phyloP scores from a whole-genome alignment of 495 filamentous ascomycete genomes.

The Extremus antarcticus region DNA sequence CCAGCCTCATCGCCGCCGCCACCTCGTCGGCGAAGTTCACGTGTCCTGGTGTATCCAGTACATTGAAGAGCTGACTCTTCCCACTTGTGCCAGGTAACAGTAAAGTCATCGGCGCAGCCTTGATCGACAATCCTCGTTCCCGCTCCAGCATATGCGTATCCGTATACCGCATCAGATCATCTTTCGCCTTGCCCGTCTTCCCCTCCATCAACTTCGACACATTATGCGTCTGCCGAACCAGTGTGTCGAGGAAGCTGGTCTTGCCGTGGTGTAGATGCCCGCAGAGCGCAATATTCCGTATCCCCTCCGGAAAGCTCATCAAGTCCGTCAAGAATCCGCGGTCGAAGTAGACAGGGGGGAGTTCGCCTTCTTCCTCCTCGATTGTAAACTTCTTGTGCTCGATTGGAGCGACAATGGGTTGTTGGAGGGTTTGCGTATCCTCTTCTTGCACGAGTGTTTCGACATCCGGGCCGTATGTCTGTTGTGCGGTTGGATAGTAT shows the following conservation, averaged over 20 bases:
- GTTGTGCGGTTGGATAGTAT: conserved; percentile 93
- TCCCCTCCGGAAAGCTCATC: conserved; percentile 90
- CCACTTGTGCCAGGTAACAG: conserved; percentile 76
- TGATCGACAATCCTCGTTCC: conserved; percentile 85
- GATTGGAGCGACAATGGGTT: conserved; percentile 89
- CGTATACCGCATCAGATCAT: conserved; percentile 90
- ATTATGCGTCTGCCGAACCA: conserved; percentile 89
- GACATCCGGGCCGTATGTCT: conserved; percentile 87
- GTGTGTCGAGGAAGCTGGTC: conserved; percentile 96
- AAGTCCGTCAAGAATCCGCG: conserved; percentile 91
- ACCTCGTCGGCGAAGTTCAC: conserved; percentile 98
- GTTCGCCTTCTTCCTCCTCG: conserved; percentile 70
- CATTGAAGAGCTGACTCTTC: conserved; percentile 93
- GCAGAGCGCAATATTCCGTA: conserved; percentile 80
- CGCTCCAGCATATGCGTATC: conserved; percentile 83
- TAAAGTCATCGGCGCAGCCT: conserved; percentile 87
- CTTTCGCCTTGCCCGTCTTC: conserved; percentile 65
- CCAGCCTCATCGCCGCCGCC: conserved; percentile 73
- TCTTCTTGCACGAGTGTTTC: conserved; percentile 96
- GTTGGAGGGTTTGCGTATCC: conserved; percentile 81
- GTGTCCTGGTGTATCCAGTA: conserved; percentile 92
- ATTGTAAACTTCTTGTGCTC: conserved; percentile 92
- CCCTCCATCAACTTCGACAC: conserved; percentile 58
- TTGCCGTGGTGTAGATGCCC: conserved; percentile 97
- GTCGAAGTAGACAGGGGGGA: conserved; percentile 77